These are phyloP conservation scores for Alternaria tenuissima DNA, from an alignment of 2,329 filamentous ascomycete genomes.

Conservation along the genomic window DNA sequence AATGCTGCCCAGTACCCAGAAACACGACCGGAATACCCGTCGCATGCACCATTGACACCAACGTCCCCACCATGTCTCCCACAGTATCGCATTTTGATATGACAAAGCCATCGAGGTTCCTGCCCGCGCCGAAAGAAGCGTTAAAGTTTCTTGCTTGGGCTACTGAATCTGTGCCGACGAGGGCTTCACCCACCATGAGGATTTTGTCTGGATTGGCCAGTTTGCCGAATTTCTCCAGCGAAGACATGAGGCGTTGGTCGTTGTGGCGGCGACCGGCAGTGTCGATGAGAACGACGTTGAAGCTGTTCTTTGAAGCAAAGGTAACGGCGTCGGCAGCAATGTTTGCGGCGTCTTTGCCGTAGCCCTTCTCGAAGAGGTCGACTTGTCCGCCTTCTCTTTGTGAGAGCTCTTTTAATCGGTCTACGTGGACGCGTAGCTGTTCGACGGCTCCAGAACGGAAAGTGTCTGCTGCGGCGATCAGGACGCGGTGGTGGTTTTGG, in stretches of 20 bases:
- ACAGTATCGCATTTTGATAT: slow-evolving; percentile 99
- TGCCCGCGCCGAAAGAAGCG: slow-evolving; percentile 81
- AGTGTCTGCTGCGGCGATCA: slow-evolving; percentile 94
- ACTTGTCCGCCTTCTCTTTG: slow-evolving; percentile 81
- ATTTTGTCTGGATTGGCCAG: slow-evolving; percentile 98
- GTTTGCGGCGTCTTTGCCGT: slow-evolving; percentile 95
- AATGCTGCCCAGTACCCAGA: slow-evolving; percentile 76
- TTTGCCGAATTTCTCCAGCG: slow-evolving; percentile 95
- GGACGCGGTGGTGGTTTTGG: slow-evolving; percentile 94
- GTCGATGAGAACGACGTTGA: slow-evolving; percentile 95
- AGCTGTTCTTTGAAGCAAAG: slow-evolving; percentile 76
- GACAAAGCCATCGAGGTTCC: slow-evolving; percentile 92
- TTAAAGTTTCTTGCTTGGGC: slow-evolving; percentile 98
- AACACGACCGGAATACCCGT: slow-evolving; percentile 97
- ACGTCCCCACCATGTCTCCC: slow-evolving; percentile 96
- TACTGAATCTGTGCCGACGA: slow-evolving; percentile 95
- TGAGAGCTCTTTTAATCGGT: slow-evolving; percentile 89
- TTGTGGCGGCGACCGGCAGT: slow-evolving; percentile 96
- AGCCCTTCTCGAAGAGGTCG: slow-evolving; percentile 95
- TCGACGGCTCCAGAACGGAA: slow-evolving; percentile 98
- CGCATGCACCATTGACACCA: slow-evolving; percentile 97
- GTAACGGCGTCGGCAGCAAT: slow-evolving; percentile 94
- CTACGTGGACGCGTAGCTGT: slow-evolving; percentile 93
- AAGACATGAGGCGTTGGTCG: slow-evolving; percentile 94
- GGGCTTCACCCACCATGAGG: slow-evolving; percentile 92